Evolutionary conservation across 2,329 filamentous ascomycete species (phyloP), one percentile per base, ranked within the genome.

Genomic region (Didymella pinodella): DNA sequence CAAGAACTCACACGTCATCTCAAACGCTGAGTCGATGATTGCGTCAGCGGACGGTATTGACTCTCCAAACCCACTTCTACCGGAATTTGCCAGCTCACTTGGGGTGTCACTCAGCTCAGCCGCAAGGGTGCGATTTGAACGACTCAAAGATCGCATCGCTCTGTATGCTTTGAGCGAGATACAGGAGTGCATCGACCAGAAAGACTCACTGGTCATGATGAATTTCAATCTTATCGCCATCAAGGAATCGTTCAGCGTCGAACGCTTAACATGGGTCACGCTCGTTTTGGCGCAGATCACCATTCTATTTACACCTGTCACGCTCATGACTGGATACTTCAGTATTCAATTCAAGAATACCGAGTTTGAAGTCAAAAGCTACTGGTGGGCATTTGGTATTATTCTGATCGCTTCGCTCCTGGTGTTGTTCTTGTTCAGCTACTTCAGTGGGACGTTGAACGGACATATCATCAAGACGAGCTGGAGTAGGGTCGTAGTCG

Each of bases 191-290:
- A 75, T 92, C 22, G 85, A 85, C 28, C 89, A 92, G 74, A 92
- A 91, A 70, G 87, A 89, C 26, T 86, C 86, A 0, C 78, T 93
- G 26, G 88, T 90, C 3, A 85, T 85, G 62, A 86, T 91, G 71
- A 92, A 92, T 73, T 92, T 92, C 81, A 91, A 90, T 73, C 83
- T 93, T 63, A 91, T 90, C 57, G 86, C 89, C 18, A 86, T 92
- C 69, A 91, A 90, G 71, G 89, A 92, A 74, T 90, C 89, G 0
- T 85, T 87, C 63, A 86, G 87, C 4, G 90, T 91, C 11, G 89
- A 91, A 59, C 84, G 88, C 20, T 82, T 93, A 20, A 92, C 89
- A 0, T 82, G 89, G 57, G 88, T 89, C 63, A 90, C 90, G 3
- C 86, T 91, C 4, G 79, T 93, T 5, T 81, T 93, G 11, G 89